Evolutionary conservation across 805 yeast species (phyloP).

Genomic region (Saccharomyces jurei): DNA sequence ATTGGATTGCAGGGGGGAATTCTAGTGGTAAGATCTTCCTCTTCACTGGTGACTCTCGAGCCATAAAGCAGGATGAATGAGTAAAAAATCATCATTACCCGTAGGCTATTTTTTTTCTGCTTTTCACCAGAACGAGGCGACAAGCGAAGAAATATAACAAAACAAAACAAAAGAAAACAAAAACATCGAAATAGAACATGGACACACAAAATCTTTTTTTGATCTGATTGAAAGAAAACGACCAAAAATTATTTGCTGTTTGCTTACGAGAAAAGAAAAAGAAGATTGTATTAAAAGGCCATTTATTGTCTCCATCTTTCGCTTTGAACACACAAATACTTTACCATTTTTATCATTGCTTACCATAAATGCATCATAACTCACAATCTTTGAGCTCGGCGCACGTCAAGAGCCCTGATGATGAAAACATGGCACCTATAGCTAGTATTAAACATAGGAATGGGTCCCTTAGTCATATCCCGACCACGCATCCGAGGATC

Average conservation of each 20-base stretch:
- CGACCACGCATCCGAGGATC: slow-evolving; percentile 1
- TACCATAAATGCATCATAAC: slow-evolving; percentile 9
- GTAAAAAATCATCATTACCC: not conserved
- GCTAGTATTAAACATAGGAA: not conserved
- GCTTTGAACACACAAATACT: not conserved
- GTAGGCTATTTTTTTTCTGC: not conserved
- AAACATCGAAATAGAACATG: not conserved
- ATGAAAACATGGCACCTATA: not conserved
- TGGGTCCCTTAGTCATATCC: not conserved
- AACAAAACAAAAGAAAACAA: slow-evolving; percentile 1
- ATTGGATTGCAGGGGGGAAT: slow-evolving; percentile 91
- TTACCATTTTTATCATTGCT: not conserved
- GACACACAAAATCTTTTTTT: not conserved
- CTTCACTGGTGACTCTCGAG: slow-evolving; percentile 25
- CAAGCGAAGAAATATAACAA: not conserved
- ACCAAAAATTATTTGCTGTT: not conserved
- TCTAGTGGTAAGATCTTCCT: slow-evolving; percentile 85
- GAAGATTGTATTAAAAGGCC: not conserved
- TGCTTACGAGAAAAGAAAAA: not conserved
- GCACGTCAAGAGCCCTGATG: not conserved
- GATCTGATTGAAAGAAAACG: not conserved
- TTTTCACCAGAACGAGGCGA: not conserved
- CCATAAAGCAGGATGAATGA: slow-evolving; percentile 2
- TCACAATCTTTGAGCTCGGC: slow-evolving; percentile 13
- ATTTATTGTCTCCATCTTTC: not conserved